These are phyloP conservation scores for Puccinia triticina DNA, from an alignment of 1,284 basidiomycete genomes.

Conservation along the genomic window DNA sequence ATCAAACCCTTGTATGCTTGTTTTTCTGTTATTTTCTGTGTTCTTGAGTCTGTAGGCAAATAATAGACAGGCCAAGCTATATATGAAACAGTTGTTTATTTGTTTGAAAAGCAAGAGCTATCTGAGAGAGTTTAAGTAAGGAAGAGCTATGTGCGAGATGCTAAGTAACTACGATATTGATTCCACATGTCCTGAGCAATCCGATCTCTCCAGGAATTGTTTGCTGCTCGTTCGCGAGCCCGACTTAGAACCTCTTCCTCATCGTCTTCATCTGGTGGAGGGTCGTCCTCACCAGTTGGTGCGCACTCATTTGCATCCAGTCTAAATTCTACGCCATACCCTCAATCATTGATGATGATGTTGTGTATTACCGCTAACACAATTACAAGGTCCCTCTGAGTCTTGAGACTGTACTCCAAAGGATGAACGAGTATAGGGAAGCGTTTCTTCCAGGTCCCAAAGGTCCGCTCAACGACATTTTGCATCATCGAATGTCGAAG, in stretches of 20 bases:
- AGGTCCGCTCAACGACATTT: slow-evolving; percentile 52
- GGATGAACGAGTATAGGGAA: neutral
- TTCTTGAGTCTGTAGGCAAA: no score
- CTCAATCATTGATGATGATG: neutral
- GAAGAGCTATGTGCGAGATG: neutral
- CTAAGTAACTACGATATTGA: neutral
- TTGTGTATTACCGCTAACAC: slow-evolving; percentile 2
- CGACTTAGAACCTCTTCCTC: neutral
- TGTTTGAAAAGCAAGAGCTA: neutral
- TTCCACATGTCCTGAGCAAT: slow-evolving; percentile 15
- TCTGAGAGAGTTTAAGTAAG: no score
- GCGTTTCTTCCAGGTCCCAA: slow-evolving; percentile 51
- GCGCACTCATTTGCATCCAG: neutral
- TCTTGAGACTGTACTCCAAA: neutral
- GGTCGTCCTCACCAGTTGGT: neutral
- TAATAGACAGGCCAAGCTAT: no score
- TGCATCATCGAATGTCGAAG: slow-evolving; percentile 46
- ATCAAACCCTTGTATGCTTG: no score
- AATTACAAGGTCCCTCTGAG: neutral
- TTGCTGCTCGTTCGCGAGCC: neutral
- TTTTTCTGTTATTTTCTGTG: no score
- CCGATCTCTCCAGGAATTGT: neutral
- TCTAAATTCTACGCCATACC: neutral
- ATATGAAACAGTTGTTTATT: no score
- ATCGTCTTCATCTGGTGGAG: neutral